phyloP scores from a whole-genome alignment of 2,329 filamentous ascomycete species.

The Colletotrichum tabaci region DNA sequence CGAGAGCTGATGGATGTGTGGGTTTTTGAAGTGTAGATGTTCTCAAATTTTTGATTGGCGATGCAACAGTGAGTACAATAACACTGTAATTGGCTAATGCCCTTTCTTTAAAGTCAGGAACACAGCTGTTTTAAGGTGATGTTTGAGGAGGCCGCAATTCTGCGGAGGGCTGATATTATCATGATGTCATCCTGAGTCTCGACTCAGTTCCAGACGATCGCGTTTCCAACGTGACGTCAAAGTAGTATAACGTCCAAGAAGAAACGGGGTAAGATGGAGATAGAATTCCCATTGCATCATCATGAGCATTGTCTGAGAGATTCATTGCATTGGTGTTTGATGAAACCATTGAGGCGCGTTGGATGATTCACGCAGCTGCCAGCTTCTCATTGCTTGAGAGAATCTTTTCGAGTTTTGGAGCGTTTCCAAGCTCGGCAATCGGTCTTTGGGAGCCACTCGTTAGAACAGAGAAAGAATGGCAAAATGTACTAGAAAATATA shows the following conservation, averaged over 20 bases:
- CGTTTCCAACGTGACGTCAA: slow-evolving; percentile 15
- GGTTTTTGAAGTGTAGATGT: no score
- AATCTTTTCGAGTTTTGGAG: no score
- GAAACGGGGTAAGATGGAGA: background rate
- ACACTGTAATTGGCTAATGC: fast-evolving
- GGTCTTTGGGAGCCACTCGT: no score
- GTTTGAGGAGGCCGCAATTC: background rate
- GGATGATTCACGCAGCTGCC: no score
- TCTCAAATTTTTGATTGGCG: background rate
- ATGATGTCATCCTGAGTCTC: slow-evolving; percentile 25
- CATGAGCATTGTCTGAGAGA: no score
- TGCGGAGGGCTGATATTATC: slow-evolving; percentile 13
- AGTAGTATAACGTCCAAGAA: no score
- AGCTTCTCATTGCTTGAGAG: background rate
- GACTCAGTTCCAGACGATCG: background rate
- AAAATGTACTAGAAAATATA: background rate
- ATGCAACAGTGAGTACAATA: background rate
- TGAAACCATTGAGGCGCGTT: background rate
- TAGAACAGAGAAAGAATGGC: no score
- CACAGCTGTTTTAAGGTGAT: background rate
- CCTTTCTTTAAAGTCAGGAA: background rate
- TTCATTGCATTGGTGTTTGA: no score
- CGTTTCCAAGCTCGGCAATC: no score
- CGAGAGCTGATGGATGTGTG: no score
- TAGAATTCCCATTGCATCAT: background rate